Percentiles rank a stretch among this genome's conserved stretches.
Evolutionary conservation across 345 rosid genomes (phyloP).

Genomic region (Euclidium syriacum): DNA sequence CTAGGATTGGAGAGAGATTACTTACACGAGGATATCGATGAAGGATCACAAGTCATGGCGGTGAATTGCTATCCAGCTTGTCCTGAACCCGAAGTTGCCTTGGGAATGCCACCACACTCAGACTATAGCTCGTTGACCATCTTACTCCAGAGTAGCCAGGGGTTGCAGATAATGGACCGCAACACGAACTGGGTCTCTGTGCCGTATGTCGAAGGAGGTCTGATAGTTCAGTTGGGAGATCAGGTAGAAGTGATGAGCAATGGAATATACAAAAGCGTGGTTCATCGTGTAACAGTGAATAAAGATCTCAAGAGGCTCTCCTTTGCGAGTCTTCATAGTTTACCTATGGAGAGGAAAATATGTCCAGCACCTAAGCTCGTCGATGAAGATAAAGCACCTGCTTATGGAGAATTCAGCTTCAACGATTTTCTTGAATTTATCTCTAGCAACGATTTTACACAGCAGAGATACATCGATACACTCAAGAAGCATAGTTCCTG

Average conservation of each 20-base stretch:
- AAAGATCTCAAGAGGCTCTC: conserved; percentile 30
- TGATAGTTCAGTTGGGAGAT: conserved; percentile 40
- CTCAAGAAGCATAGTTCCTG: conserved; percentile 27
- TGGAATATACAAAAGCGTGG: conserved; percentile 33
- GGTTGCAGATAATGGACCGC: conserved; percentile 41
- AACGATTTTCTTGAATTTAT: conserved; percentile 38
- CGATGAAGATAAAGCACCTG: conserved; percentile 30
- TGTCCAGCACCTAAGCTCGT: conserved; percentile 42
- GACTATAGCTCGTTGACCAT: conserved; percentile 50
- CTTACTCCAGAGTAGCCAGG: conserved; percentile 43
- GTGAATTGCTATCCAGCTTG: conserved; percentile 52
- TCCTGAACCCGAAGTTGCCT: conserved; percentile 46
- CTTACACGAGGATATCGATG: conserved; percentile 37
- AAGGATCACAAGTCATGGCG: conserved; percentile 45
- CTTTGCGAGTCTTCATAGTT: conserved; percentile 41
- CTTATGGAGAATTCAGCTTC: conserved; percentile 46
- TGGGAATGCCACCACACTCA: conserved; percentile 55
- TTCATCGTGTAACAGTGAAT: conserved; percentile 34
- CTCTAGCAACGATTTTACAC: conserved; percentile 28
- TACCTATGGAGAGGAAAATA: conserved; percentile 37
- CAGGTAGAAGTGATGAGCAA: conserved; percentile 45
- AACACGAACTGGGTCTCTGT: conserved; percentile 33
- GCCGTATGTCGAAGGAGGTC: conserved; percentile 31
- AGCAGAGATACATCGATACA: conserved; percentile 38
- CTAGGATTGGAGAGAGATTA: conserved; percentile 37